phyloP scores from a whole-genome alignment of 768 basidiomycete species.

The Fistulinella prunicolor region DNA sequence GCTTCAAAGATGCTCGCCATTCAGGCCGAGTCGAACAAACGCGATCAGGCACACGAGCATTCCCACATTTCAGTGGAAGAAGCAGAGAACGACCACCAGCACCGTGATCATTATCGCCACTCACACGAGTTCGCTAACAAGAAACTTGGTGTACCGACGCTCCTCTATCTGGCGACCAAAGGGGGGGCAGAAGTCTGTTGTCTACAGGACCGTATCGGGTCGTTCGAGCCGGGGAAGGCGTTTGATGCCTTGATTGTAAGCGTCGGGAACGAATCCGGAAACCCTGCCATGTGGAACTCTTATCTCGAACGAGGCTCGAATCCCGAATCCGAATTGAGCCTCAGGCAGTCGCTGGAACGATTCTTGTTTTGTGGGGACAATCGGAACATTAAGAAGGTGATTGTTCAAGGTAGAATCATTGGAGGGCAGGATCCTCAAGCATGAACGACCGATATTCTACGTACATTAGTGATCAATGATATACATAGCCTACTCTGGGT shows the following conservation, averaged over 20 bases:
- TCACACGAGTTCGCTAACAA: conserved; percentile 43
- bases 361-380: conserved; percentile 89
- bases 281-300: conserved; percentile 54
- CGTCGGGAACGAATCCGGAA: conserved; percentile 49
- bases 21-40: conserved; percentile 29
- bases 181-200: conserved; percentile 87
- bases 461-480: conserved; percentile 3
- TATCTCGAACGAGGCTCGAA: conserved; percentile 38
- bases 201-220: conserved; percentile 66
- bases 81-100: background rate
- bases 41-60: background rate
- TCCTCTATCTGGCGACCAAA: conserved; percentile 87
- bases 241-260: conserved; percentile 87
- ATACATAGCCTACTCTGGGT: background rate
- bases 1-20: conserved; percentile 75
- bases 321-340: conserved; percentile 29
- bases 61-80: background rate
- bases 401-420: conserved; percentile 76
- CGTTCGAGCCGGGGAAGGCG: conserved; percentile 75
- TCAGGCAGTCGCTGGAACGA: conserved; percentile 67
- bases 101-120: background rate
- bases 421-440: conserved; percentile 56
- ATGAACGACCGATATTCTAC: conserved; percentile 3
- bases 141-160: conserved; percentile 69
- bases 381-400: conserved; percentile 77